Conservation (phyloP, 2,329 filamentous ascomycete species). For the Arthroderma sp. region DNA sequence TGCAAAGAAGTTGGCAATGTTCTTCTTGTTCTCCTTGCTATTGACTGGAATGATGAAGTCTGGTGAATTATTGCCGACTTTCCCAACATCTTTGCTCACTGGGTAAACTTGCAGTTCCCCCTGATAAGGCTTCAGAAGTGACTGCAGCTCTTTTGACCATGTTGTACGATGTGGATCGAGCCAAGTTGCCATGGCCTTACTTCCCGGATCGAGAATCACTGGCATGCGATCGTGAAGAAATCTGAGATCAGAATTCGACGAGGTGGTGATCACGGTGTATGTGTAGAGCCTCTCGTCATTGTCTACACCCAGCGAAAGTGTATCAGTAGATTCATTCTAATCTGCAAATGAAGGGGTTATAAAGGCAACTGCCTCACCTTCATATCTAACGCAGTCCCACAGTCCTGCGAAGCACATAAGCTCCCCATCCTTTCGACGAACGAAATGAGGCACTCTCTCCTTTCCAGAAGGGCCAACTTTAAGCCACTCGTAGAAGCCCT, state of each 20-base stretch:
- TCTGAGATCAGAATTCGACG: conserved; percentile 64
- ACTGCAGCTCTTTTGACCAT: conserved; percentile 70
- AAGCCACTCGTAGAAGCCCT: conserved; percentile 95
- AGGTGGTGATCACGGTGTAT: conserved; percentile 88
- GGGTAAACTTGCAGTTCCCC: conserved; percentile 74
- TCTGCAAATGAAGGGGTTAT: conserved; percentile 1
- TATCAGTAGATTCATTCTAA: neutral
- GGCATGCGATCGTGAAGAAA: conserved; percentile 96
- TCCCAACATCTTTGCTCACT: conserved; percentile 79
- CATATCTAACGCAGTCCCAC: conserved; percentile 77
- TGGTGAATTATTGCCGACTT: conserved; percentile 82
- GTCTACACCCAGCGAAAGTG: conserved; percentile 23
- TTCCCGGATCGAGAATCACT: conserved; percentile 69
- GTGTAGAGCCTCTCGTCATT: conserved; percentile 63
- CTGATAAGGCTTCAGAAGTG: conserved; percentile 61
- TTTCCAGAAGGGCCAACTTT: conserved; percentile 58
- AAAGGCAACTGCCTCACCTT: conserved; percentile 38
- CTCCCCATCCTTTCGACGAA: conserved; percentile 66
- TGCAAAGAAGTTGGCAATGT: conserved; percentile 86
- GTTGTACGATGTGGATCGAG: conserved; percentile 57
- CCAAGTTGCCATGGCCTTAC: conserved; percentile 58
- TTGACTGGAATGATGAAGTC: conserved; percentile 70
- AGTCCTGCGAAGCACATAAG: conserved; percentile 83
- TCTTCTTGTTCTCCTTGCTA: conserved; percentile 78
- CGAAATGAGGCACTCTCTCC: conserved; percentile 73